A percentile compares a stretch with the other conserved stretches of the same genome.
phyloP scores from a whole-genome alignment of 2,329 filamentous ascomycete species.

The Pochonia chlamydosporia region DNA sequence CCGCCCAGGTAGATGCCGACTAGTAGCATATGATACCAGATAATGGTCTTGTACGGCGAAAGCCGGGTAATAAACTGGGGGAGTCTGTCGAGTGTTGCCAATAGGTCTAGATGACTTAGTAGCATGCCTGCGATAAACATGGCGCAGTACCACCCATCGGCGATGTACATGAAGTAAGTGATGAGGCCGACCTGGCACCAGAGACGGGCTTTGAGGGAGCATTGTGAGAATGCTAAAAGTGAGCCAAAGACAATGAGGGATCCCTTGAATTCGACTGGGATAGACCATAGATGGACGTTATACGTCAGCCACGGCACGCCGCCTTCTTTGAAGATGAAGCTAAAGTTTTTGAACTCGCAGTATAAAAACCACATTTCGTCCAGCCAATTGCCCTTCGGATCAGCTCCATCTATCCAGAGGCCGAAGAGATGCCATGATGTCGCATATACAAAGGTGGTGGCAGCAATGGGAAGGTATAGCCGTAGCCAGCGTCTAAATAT shows the following conservation, averaged over 20 bases:
- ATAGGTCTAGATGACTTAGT: conserved; percentile 54
- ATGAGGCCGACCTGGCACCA: conserved; percentile 47
- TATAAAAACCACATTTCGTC: conserved; percentile 47
- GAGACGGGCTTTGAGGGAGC: conserved; percentile 48
- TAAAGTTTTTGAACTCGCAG: conserved; percentile 61
- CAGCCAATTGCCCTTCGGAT: conserved; percentile 32
- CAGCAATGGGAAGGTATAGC: conserved; percentile 46
- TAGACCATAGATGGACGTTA: conserved; percentile 58
- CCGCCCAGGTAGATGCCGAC: conserved; percentile 54
- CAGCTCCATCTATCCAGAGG: conserved; percentile 33
- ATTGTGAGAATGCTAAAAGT: conserved; percentile 47
- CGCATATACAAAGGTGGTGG: conserved; percentile 46
- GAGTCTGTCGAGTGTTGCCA: conserved; percentile 43
- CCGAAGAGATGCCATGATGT: conserved; percentile 48
- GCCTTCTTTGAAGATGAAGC: conserved; percentile 56
- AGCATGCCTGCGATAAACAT: conserved; percentile 58
- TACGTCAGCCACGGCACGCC: conserved; percentile 45
- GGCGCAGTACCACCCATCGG: conserved; percentile 57
- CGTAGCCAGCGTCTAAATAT: conserved; percentile 45
- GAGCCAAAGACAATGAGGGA: conserved; percentile 58
- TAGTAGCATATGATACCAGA: conserved; percentile 48
- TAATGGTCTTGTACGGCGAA: conserved; percentile 39
- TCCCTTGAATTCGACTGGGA: conserved; percentile 57
- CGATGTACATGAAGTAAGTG: conserved; percentile 62
- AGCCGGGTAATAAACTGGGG: conserved; percentile 42